Evolutionary conservation across 495 filamentous ascomycete genomes (phyloP).

Genomic region (Daldinia caldariorum): DNA sequence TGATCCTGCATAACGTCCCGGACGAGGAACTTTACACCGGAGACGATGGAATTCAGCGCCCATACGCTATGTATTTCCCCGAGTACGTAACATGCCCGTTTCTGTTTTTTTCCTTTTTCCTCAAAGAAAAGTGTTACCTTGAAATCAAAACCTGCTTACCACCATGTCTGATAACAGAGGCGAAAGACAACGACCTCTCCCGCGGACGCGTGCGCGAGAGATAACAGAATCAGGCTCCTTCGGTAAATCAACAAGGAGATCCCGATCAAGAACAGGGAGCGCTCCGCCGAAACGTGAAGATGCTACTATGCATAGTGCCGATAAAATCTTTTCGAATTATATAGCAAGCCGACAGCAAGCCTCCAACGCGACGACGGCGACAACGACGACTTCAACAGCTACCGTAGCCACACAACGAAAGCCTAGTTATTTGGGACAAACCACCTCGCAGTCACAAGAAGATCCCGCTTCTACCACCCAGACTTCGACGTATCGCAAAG

Average conservation of each 20-base stretch:
- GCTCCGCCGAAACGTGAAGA: constrained; percentile 62
- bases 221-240: constrained; percentile 64
- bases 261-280: constrained; percentile 61
- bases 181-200: constrained; percentile 45
- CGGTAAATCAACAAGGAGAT: constrained; percentile 64
- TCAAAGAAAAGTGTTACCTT: background rate
- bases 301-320: constrained; percentile 63
- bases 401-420: constrained; percentile 43
- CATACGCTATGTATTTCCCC: constrained; percentile 65
- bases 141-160: constrained; percentile 30
- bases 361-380: constrained; percentile 28
- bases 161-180: constrained; percentile 29
- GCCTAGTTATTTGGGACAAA: constrained; percentile 41
- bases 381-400: constrained; percentile 3
- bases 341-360: constrained; percentile 47
- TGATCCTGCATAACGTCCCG: constrained; percentile 68
- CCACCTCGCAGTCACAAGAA: constrained; percentile 42
- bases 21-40: constrained; percentile 67
- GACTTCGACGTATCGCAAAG: constrained; percentile 38
- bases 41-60: constrained; percentile 64
- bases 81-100: constrained; percentile 54
- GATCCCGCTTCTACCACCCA: constrained; percentile 43
- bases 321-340: constrained; percentile 60
- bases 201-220: constrained; percentile 52
- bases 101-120: constrained; percentile 8